Evolutionary conservation across 345 rosid genomes (phyloP).

Genomic region (Acer negundo): DNA sequence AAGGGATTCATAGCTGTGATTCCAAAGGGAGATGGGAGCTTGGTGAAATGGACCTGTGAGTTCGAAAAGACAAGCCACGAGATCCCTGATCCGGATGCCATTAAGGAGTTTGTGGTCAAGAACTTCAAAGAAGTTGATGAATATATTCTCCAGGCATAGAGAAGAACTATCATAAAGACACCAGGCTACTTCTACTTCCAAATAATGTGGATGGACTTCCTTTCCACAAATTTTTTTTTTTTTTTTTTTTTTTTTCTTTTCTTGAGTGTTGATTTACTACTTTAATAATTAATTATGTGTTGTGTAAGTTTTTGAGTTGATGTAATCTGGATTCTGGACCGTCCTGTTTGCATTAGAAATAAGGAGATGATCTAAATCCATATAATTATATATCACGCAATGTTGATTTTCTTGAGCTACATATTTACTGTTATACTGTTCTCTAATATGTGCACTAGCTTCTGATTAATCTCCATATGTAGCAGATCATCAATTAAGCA

Average conservation of each 20-base stretch:
- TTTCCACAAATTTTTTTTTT: background rate
- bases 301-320: background rate
- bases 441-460: too few species aligned
- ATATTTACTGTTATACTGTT: too few species aligned
- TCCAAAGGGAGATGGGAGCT: constrained; percentile 70
- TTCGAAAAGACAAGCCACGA: constrained; percentile 76
- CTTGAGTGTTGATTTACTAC: background rate
- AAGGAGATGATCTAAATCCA: too few species aligned
- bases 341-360: background rate
- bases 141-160: constrained; percentile 41
- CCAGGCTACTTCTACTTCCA: background rate
- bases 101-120: constrained; percentile 74
- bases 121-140: constrained; percentile 83
- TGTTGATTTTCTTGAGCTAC: background rate
- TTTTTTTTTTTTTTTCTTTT: background rate
- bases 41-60: constrained; percentile 75
- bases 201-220: constrained; percentile 23
- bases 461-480: background rate
- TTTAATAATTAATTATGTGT: background rate
- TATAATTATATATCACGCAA: too few species aligned
- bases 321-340: too few species aligned
- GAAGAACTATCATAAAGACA: background rate
- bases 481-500: background rate
- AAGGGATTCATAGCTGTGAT: constrained; percentile 45
- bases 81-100: constrained; percentile 61